Conservation (phyloP, 495 filamentous ascomycete species). For the Aspergillus panamensis region DNA sequence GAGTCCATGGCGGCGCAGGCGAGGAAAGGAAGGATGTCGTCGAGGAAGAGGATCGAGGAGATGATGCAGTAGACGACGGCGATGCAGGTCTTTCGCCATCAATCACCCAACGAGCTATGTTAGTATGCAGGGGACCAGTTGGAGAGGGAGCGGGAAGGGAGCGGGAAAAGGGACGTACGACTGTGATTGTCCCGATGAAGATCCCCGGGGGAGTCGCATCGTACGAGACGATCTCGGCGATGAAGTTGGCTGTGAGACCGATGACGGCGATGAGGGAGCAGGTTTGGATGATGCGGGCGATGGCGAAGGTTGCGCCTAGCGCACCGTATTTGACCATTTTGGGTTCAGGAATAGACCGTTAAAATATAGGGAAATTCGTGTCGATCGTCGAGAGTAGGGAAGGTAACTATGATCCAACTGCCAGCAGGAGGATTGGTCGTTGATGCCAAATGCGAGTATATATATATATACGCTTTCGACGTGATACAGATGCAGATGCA, state of each 20-base stretch:
- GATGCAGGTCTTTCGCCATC: conserved; percentile 75
- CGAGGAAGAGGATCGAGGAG: conserved; percentile 71
- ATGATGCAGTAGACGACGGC: conserved; percentile 73
- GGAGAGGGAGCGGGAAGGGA: too few species aligned
- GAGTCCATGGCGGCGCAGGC: conserved; percentile 62
- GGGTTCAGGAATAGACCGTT: background rate
- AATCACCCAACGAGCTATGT: too few species aligned
- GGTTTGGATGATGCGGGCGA: conserved; percentile 67
- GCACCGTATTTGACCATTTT: conserved; percentile 56
- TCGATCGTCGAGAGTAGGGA: background rate
- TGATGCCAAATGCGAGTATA: too few species aligned
- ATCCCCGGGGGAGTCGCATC: conserved; percentile 63
- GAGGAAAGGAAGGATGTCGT: conserved; percentile 70
- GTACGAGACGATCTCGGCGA: conserved; percentile 66
- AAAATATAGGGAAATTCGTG: background rate
- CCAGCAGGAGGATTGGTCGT: conserved; percentile 10
- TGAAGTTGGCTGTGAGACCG: conserved; percentile 78
- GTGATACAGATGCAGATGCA: too few species aligned
- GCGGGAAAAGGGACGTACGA: too few species aligned
- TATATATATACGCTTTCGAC: too few species aligned
- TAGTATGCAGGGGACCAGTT: too few species aligned
- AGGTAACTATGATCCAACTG: conserved; percentile 11
- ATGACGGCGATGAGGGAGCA: conserved; percentile 73
- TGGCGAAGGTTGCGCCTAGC: conserved; percentile 72
- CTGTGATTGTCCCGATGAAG: conserved; percentile 71